phyloP scores from a whole-genome alignment of 2,329 filamentous ascomycete genomes.

The Apiospora phragmitis region DNA sequence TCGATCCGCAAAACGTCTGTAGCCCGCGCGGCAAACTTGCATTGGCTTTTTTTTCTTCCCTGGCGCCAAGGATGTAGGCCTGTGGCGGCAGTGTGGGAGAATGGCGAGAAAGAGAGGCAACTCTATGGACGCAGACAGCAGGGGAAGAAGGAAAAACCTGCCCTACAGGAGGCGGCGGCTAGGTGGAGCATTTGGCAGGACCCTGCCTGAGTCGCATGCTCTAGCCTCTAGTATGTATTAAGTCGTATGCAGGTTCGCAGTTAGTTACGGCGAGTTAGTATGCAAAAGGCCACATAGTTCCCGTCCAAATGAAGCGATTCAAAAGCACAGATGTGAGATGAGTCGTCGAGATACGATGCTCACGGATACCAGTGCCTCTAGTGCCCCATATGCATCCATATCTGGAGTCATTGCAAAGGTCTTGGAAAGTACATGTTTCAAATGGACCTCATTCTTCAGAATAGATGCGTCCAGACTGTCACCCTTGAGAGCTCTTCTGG shows the following conservation, averaged over 20 bases:
- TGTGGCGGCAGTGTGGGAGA: background rate
- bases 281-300: background rate
- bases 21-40: slow-evolving; percentile 1
- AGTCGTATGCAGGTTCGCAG: background rate
- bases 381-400: background rate
- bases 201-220: background rate
- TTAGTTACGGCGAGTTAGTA: background rate
- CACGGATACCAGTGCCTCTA: background rate
- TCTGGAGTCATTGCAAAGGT: background rate
- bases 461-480: background rate
- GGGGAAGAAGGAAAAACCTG: background rate
- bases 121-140: background rate
- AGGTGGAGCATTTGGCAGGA: slow-evolving; percentile 2
- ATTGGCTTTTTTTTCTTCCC: background rate
- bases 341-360: slow-evolving; percentile 1
- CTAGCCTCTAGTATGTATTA: no score
- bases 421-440: no score
- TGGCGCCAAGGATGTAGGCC: background rate
- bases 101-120: background rate
- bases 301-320: background rate
- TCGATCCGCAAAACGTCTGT: slow-evolving; percentile 4
- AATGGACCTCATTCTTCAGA: background rate
- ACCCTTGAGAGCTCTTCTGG: background rate
- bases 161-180: background rate
- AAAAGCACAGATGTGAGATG: background rate